Percentiles rank a stretch among this genome's conserved stretches.
Evolutionary conservation across 139 green algal genomes (phyloP).

Genomic region (Micractinium conductrix): DNA sequence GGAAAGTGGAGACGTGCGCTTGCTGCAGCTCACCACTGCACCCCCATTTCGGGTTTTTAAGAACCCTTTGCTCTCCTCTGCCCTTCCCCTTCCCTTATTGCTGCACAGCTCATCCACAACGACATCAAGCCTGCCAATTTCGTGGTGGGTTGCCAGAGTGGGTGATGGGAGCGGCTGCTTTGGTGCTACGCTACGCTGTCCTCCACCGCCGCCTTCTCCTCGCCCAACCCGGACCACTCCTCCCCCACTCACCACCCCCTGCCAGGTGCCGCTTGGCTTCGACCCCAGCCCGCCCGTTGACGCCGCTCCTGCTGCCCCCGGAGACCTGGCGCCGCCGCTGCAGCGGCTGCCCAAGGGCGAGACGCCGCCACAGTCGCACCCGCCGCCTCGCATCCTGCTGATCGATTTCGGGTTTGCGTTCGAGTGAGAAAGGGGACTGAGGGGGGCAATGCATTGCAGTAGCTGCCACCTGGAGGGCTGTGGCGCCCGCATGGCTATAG

Average conservation of each 20-base stretch:
- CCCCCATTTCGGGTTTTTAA: background rate
- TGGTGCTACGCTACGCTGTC: too few relatives aligned
- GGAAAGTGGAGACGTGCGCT: too few relatives aligned
- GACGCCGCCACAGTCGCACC: background rate
- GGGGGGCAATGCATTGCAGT: too few relatives aligned
- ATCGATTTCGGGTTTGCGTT: slow-evolving; percentile 47
- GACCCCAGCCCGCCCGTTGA: background rate
- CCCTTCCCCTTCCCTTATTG: background rate
- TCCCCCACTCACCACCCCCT: too few relatives aligned
- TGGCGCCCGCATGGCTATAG: too few relatives aligned
- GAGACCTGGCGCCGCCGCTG: too few relatives aligned
- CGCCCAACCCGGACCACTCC: too few relatives aligned
- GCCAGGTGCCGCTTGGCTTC: background rate
- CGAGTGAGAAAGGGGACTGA: background rate
- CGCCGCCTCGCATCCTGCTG: background rate
- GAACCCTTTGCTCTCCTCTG: background rate
- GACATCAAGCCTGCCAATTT: slow-evolving; percentile 62
- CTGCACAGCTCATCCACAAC: slow-evolving; percentile 38
- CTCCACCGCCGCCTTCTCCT: too few relatives aligned
- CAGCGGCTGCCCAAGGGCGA: background rate
- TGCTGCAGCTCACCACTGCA: background rate
- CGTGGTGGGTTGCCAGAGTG: too few relatives aligned
- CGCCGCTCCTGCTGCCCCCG: too few relatives aligned
- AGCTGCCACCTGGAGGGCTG: too few relatives aligned
- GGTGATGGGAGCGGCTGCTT: too few relatives aligned